Evolutionary conservation across 768 basidiomycete genomes (phyloP).

Genomic region (Gymnopilus dilepis): DNA sequence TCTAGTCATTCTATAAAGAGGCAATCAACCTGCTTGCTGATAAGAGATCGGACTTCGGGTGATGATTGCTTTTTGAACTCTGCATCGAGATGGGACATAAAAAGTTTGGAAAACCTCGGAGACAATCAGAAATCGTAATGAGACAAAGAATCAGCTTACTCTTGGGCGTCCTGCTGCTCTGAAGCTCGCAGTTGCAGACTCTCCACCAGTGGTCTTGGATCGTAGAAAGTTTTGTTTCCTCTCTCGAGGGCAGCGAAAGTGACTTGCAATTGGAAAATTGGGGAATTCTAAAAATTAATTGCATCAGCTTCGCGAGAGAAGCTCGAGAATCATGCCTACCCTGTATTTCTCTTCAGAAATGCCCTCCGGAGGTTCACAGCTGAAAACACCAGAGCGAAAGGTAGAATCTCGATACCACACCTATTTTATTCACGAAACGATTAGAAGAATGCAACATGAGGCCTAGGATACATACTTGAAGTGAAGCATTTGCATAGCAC

Average conservation of each 20-base stretch:
- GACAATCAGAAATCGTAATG: slow-evolving; percentile 2
- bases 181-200: slow-evolving; percentile 79
- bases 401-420: slow-evolving; percentile 90
- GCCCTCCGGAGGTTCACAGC: slow-evolving; percentile 65
- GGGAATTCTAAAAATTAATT: slow-evolving; percentile 60
- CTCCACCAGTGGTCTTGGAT: slow-evolving; percentile 85
- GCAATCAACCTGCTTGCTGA: slow-evolving; percentile 70
- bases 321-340: slow-evolving; percentile 28
- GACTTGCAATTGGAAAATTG: slow-evolving; percentile 77
- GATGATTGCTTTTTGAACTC: slow-evolving; percentile 86
- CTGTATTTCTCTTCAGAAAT: slow-evolving; percentile 45
- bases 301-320: not conserved
- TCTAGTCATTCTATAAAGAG: not conserved
- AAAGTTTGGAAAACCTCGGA: slow-evolving; percentile 88
- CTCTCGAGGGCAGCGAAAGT: slow-evolving; percentile 88
- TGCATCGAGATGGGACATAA: slow-evolving; percentile 85
- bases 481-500: slow-evolving; percentile 94
- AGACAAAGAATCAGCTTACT: no score
- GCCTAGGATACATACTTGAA: slow-evolving; percentile 64
- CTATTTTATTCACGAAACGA: slow-evolving; percentile 48
- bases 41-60: slow-evolving; percentile 64
- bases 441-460: not conserved
- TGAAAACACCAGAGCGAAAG: slow-evolving; percentile 85
- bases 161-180: slow-evolving; percentile 97
- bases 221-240: slow-evolving; percentile 71